Evolutionary conservation across 2,329 filamentous ascomycete genomes (phyloP).

Genomic region (Colletotrichum tofieldiae): DNA sequence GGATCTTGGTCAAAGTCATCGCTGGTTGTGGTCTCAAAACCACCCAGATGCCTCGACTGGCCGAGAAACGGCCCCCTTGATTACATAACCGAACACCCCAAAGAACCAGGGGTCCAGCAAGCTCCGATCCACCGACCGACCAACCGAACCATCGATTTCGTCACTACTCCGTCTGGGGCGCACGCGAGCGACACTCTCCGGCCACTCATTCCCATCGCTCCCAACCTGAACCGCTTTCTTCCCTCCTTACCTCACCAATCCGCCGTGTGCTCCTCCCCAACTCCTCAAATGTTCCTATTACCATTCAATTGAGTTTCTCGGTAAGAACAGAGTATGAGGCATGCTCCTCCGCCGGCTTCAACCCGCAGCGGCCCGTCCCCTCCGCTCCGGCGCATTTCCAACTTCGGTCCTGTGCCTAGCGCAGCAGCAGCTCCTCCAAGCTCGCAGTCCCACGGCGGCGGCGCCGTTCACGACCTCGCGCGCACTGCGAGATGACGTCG

Average conservation of each 20-base stretch:
- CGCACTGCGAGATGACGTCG: constrained; percentile 48
- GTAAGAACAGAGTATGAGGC: constrained; percentile 66
- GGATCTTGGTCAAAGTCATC: not conserved
- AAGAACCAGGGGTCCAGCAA: constrained; percentile 10
- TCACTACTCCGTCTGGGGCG: constrained; percentile 23
- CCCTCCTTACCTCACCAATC: not conserved
- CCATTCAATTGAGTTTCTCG: not conserved
- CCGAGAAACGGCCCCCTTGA: not conserved
- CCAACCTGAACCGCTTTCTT: not conserved
- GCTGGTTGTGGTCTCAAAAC: not conserved
- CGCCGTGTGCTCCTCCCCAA: not conserved
- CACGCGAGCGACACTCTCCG: constrained; percentile 17
- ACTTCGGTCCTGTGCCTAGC: not conserved
- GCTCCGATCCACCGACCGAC: constrained; percentile 39
- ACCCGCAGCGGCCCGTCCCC: constrained; percentile 49
- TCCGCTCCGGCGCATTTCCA: constrained; percentile 38
- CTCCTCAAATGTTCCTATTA: constrained; percentile 6
- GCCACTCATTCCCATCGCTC: constrained; percentile 20
- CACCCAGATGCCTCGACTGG: not conserved
- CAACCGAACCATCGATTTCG: constrained; percentile 47
- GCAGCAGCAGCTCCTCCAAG: constrained; percentile 22
- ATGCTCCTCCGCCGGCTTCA: constrained; percentile 68
- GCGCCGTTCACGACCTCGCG: constrained; percentile 51
- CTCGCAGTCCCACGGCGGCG: not conserved
- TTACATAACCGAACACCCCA: not conserved